Conservation (phyloP, 371 early-diverging fungal species). For the Mortierella sp. region DNA sequence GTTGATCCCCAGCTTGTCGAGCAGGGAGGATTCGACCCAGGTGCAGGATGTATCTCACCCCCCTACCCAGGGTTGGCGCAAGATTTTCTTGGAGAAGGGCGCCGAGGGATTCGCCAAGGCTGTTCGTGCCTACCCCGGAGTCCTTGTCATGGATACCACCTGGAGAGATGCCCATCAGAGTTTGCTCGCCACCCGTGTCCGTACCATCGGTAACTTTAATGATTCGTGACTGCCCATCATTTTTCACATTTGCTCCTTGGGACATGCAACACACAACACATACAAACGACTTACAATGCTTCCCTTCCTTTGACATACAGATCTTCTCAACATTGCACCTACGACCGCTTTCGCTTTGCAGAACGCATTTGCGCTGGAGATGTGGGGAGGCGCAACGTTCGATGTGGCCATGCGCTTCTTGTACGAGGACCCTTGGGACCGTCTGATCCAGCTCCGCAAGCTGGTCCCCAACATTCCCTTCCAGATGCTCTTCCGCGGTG, state of each 20-base stretch:
- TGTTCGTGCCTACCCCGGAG: slow-evolving; percentile 87
- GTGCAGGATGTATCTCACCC: slow-evolving; percentile 67
- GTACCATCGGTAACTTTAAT: slow-evolving; percentile 91
- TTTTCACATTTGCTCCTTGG: too few relatives aligned
- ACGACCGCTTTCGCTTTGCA: slow-evolving; percentile 88
- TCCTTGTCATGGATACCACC: slow-evolving; percentile 93
- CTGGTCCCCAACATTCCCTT: slow-evolving; percentile 97
- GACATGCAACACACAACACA: too few relatives aligned
- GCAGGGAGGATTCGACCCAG: slow-evolving; percentile 58
- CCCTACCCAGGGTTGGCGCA: slow-evolving; percentile 88
- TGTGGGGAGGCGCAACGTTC: slow-evolving; percentile 97
- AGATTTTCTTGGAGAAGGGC: slow-evolving; percentile 86
- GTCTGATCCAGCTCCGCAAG: slow-evolving; percentile 82
- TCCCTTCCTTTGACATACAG: slow-evolving; percentile 32
- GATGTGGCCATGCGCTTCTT: slow-evolving; percentile 96
- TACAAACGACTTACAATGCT: neutral
- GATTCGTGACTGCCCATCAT: too few relatives aligned
- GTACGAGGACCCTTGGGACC: slow-evolving; percentile 96
- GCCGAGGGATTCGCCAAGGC: slow-evolving; percentile 93
- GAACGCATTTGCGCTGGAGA: slow-evolving; percentile 92
- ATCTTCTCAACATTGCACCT: slow-evolving; percentile 83
- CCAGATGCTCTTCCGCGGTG: slow-evolving; percentile 98
- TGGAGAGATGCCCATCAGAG: slow-evolving; percentile 98
- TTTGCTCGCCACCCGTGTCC: slow-evolving; percentile 93
- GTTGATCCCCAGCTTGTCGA: slow-evolving; percentile 68